Conservation (phyloP, 2,329 filamentous ascomycete genomes). For the Aspergillus clavatus region DNA sequence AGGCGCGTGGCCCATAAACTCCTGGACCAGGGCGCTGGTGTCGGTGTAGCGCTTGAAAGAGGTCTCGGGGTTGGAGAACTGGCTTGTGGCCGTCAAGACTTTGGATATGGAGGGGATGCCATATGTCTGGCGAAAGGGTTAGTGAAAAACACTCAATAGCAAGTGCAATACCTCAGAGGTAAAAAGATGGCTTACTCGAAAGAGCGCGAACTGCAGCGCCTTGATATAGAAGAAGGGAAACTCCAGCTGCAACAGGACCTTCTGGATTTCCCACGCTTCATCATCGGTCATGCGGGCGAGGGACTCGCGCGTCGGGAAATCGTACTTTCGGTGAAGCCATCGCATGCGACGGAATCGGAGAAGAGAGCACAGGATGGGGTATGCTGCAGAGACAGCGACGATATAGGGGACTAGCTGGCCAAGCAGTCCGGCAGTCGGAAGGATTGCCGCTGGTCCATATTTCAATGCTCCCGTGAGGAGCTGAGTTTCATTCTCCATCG, state of each 20-base stretch:
- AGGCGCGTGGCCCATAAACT: conserved; percentile 45
- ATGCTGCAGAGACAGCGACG: conserved; percentile 20
- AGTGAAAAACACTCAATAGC: neutral
- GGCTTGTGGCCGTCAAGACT: conserved; percentile 47
- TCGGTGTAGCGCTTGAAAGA: conserved; percentile 52
- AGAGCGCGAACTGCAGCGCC: conserved; percentile 55
- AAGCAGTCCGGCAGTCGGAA: conserved; percentile 1
- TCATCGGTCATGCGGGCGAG: conserved; percentile 51
- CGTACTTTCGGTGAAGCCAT: conserved; percentile 38
- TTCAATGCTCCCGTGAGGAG: neutral
- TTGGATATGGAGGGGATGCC: conserved; percentile 53
- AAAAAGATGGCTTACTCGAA: conserved; percentile 42
- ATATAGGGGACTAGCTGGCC: conserved; percentile 20
- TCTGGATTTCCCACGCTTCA: conserved; percentile 50
- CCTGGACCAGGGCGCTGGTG: conserved; percentile 47
- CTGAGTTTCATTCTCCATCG: neutral
- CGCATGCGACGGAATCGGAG: conserved; percentile 34
- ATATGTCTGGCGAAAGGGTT: conserved; percentile 44
- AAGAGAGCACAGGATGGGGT: conserved; percentile 23
- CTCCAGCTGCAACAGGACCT: conserved; percentile 46
- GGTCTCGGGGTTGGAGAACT: conserved; percentile 45
- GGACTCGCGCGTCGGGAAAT: conserved; percentile 43
- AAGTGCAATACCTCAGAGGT: neutral
- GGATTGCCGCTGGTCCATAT: neutral
- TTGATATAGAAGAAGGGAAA: conserved; percentile 52